phyloP scores from a whole-genome alignment of 2,329 filamentous ascomycete genomes.

The Neofusicoccum ribis region DNA sequence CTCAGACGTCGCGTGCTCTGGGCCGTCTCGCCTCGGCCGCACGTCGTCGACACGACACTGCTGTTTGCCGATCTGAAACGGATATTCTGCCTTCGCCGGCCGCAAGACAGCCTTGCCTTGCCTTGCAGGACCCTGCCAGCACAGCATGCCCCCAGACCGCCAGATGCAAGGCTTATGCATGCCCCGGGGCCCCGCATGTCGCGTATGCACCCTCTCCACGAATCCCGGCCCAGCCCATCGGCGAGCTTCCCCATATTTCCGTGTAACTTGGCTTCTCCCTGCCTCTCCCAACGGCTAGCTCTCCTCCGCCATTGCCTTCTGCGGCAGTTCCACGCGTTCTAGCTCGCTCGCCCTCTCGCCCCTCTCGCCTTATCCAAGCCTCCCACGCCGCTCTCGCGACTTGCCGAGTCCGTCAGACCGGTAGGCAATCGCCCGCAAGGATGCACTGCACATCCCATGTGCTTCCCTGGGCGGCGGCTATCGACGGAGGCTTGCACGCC shows the following conservation, averaged over 20 bases:
- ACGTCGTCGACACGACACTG: not conserved
- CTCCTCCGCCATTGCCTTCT: not conserved
- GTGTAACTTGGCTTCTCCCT: constrained; percentile 1
- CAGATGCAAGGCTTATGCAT: constrained; percentile 9
- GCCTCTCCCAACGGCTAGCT: not conserved
- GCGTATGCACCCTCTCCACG: not conserved
- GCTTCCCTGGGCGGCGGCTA: not conserved
- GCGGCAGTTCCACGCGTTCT: not conserved
- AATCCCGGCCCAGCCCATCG: constrained; percentile 4
- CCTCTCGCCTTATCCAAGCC: not conserved
- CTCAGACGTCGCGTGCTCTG: not conserved
- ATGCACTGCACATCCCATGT: not conserved
- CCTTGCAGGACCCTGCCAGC: constrained; percentile 9
- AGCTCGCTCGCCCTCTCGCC: not conserved
- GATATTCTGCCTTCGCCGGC: not conserved
- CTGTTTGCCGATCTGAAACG: not conserved
- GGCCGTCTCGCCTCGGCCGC: not conserved
- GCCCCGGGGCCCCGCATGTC: constrained; percentile 3
- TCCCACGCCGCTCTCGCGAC: not conserved
- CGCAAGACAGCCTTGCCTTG: constrained; percentile 10
- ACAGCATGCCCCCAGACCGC: constrained; percentile 14
- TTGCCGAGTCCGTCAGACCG: constrained; percentile 8
- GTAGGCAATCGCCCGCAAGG: not conserved
- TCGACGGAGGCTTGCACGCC: not conserved
- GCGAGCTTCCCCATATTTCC: constrained; percentile 14